Base-by-base conservation (phyloP, 2,329 filamentous ascomycete genomes). In the Venturia asperata region DNA sequence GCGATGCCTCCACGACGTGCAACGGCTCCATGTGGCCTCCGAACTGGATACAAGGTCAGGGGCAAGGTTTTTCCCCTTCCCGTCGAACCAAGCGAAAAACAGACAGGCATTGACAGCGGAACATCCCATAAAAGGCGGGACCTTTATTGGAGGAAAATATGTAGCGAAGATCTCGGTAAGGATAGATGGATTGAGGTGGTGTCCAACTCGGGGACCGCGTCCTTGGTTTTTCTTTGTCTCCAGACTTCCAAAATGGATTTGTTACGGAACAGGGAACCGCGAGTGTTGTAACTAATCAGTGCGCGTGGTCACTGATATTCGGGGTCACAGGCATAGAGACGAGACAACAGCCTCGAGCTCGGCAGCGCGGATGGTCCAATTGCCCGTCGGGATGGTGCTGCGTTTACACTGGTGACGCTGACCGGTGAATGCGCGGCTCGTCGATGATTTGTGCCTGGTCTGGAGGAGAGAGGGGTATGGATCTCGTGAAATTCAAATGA, bases 11-110 rank as follows among this genome's bases (percentile, higher is more conserved):
- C 34, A 3, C 15, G 30, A 30, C 49, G 24, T 34, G 4, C 49
- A 17, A 11, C 30, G 52, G 10, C 52, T 37, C 24, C 30, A 37
- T 58, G 27, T 34, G 52, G 52, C 52, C 15, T 58, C 52, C 19
- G 52, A 21, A 37, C 52, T 13, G 49, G 27, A n/a, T 27, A 30
- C 52, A 58, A 58, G 52, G 52, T 21, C 52, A 58, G 52, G 52
- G 52, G 15, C 11, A 56, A 56, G 7, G 24, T 6, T 3, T 34
- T 52, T 21, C 21, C n/a, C n/a, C 47, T 34, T 56, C 27, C 49
- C 49, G 49, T 34, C 37, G 52, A 19, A 9, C 27, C 52, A 58
- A 37, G 52, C 52, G 52, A 58, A 27, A 37, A n/a, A 10, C 15
- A n/a, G 49, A 56, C 49, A 56, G 49, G 49, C 49, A 34, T 56